phyloP scores from a whole-genome alignment of 768 basidiomycete species.

The Termitomyces sp. region DNA sequence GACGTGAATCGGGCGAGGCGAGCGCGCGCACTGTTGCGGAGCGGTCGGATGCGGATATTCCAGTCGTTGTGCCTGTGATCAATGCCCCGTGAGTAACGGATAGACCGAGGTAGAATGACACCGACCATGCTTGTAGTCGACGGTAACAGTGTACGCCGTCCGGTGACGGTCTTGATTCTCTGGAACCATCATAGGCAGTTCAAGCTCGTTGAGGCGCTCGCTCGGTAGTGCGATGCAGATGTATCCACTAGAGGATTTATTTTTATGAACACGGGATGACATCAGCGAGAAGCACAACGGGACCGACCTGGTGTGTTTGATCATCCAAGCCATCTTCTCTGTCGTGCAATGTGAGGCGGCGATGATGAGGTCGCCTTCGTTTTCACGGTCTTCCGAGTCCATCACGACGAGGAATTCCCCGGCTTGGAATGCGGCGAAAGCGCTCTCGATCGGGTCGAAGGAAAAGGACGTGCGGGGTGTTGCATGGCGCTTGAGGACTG shows the following conservation, averaged over 20 bases:
- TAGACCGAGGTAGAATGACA: slow-evolving; percentile 9
- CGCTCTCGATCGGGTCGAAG: slow-evolving; percentile 80
- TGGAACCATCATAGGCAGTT: slow-evolving; percentile 92
- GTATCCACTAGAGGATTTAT: slow-evolving; percentile 63
- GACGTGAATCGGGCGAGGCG: slow-evolving; percentile 47
- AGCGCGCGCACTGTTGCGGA: slow-evolving; percentile 82
- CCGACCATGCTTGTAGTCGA: slow-evolving; percentile 87
- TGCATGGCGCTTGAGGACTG: slow-evolving; percentile 16
- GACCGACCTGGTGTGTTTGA: slow-evolving; percentile 86
- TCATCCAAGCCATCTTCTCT: slow-evolving; percentile 99
- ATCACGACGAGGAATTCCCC: slow-evolving; percentile 96
- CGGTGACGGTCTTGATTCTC: slow-evolving; percentile 84
- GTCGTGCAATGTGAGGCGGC: slow-evolving; percentile 80
- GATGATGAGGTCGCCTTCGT: slow-evolving; percentile 95
- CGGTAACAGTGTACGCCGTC: slow-evolving; percentile 94
- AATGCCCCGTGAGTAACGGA: slow-evolving; percentile 3
- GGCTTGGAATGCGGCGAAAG: slow-evolving; percentile 63
- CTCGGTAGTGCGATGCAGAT: slow-evolving; percentile 84
- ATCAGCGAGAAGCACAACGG: neutral
- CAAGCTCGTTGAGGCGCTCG: slow-evolving; percentile 67
- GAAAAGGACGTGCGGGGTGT: slow-evolving; percentile 39
- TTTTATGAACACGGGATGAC: neutral
- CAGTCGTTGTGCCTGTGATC: slow-evolving; percentile 77
- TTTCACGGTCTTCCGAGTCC: slow-evolving; percentile 95
- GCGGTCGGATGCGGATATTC: slow-evolving; percentile 95